Conservation (phyloP, 768 basidiomycete genomes). For the Mycena metata region DNA sequence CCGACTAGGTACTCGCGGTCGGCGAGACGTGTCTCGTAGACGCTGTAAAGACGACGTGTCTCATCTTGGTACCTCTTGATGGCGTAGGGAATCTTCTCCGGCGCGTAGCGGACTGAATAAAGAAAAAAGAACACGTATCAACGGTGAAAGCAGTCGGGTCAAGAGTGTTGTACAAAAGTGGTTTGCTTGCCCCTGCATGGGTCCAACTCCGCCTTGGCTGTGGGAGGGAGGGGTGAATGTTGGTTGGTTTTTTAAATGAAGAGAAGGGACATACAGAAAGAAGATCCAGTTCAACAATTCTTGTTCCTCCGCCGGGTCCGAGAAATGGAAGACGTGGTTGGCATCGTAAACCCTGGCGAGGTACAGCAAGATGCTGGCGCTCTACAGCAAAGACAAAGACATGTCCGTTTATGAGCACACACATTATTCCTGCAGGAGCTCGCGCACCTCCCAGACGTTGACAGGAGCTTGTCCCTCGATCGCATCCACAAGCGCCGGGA, state of each 20-base stretch:
- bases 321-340: constrained; percentile 22
- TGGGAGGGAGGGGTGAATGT: constrained; percentile 1
- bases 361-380: constrained; percentile 20
- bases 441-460: constrained; percentile 23
- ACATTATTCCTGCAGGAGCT: constrained; percentile 1
- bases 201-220: constrained; percentile 18
- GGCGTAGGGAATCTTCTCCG: constrained; percentile 22
- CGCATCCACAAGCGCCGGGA: constrained; percentile 17
- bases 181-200: constrained; percentile 23
- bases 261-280: constrained; percentile 18
- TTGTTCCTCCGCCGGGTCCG: constrained; percentile 20
- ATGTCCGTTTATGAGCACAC: neutral
- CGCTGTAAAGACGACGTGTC: constrained; percentile 21
- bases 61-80: constrained; percentile 21
- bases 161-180: constrained; percentile 18
- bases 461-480: constrained; percentile 18
- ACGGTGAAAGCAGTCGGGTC: neutral
- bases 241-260: constrained; percentile 2
- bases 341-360: constrained; percentile 20
- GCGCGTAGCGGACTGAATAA: constrained; percentile 20
- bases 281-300: constrained; percentile 18
- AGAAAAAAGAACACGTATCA: constrained; percentile 7
- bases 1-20: constrained; percentile 19
- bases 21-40: constrained; percentile 18
- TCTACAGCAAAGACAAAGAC: constrained; percentile 4